A percentile compares a stretch with the other conserved stretches of the same genome.
These are phyloP conservation scores for Chloridella minuta DNA, from an alignment of 352 stramenopile species.

Conservation along the genomic window DNA sequence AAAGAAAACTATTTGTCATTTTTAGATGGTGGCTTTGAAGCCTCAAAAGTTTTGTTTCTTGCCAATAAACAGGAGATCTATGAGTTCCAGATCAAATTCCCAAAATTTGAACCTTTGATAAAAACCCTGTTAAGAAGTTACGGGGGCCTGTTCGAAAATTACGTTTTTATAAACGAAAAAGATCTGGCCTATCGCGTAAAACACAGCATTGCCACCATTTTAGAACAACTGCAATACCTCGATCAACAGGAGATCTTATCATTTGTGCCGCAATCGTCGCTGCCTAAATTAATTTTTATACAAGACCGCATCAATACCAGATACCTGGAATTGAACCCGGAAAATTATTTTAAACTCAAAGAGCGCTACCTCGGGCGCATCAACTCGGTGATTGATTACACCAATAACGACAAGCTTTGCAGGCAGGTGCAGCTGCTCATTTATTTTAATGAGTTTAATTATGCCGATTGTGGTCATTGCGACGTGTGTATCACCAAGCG, in stretches of 20 bases:
- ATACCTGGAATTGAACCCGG: not conserved
- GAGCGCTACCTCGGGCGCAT: not conserved
- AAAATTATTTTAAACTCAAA: not conserved
- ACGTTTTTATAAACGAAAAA: not conserved
- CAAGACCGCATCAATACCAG: not conserved
- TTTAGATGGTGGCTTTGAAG: not conserved
- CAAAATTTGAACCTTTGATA: not conserved
- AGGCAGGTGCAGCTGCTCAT: not conserved
- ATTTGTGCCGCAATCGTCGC: not conserved
- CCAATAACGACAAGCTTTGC: not conserved
- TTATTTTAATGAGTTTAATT: not conserved
- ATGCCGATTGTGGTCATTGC: not conserved
- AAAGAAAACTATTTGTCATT: not conserved
- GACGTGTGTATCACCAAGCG: not conserved
- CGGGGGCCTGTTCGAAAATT: not conserved
- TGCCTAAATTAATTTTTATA: conserved; percentile 6
- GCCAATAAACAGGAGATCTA: not conserved
- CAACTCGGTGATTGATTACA: not conserved
- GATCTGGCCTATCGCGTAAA: not conserved
- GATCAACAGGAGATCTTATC: not conserved
- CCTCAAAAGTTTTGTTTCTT: not conserved
- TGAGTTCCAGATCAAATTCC: not conserved
- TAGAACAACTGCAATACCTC: not conserved
- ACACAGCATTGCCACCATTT: not conserved
- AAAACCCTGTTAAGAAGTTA: conserved; percentile 1